phyloP scores from a whole-genome alignment of 2,329 filamentous ascomycete species.

The Penicillium hesseltinei region DNA sequence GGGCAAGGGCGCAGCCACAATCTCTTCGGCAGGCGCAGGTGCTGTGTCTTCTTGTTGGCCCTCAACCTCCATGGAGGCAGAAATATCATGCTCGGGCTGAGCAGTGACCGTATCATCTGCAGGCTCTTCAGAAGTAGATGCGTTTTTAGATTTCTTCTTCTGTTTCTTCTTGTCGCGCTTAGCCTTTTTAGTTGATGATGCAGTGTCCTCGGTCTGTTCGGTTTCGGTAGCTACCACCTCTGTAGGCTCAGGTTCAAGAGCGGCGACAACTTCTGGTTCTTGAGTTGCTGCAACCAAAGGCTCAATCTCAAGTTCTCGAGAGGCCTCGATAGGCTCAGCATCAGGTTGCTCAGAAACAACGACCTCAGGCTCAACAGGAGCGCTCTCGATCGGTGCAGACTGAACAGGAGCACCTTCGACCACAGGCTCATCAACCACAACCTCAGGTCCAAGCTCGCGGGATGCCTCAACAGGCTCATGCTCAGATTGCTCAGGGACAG shows the following conservation, averaged over 20 bases:
- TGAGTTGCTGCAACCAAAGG: background rate
- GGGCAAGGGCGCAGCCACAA: background rate
- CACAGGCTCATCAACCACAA: background rate
- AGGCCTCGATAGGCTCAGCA: background rate
- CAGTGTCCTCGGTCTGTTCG: conserved; percentile 7
- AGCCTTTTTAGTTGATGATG: conserved; percentile 14
- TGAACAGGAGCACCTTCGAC: background rate
- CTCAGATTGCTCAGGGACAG: background rate
- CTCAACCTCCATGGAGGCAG: background rate
- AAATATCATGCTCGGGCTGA: conserved; percentile 1
- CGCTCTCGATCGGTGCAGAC: background rate
- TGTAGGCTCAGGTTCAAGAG: background rate
- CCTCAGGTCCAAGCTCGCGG: too few species aligned
- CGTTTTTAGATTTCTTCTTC: conserved; percentile 18
- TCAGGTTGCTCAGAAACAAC: conserved; percentile 1
- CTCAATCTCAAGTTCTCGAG: conserved; percentile 1
- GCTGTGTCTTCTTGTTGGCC: background rate
- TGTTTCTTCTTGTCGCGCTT: conserved; percentile 17
- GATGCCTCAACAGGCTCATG: background rate
- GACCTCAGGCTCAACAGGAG: background rate
- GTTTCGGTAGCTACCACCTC: background rate
- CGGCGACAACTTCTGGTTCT: background rate
- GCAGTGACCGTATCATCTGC: background rate
- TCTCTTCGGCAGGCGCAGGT: background rate
- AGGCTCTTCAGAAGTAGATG: conserved; percentile 2